Percentiles rank a stretch among this genome's conserved stretches.
These are phyloP conservation scores for Globisporangium echinulatum DNA, from an alignment of 352 stramenopile genomes.

Conservation along the genomic window DNA sequence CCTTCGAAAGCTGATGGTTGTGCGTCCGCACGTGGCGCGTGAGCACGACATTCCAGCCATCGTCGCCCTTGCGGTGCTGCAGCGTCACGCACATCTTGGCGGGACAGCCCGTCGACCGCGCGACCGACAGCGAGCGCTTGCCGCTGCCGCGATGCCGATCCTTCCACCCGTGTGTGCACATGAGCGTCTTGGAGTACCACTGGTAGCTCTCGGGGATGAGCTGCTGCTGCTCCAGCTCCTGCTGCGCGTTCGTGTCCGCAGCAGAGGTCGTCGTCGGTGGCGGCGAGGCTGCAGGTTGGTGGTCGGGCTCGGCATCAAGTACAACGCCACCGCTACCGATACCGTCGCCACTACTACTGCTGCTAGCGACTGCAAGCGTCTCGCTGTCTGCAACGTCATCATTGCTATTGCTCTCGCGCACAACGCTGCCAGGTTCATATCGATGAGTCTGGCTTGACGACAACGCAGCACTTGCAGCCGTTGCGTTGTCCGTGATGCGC, in stretches of 20 bases:
- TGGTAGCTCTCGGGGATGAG: slow-evolving; percentile 56
- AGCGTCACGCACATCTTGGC: slow-evolving; percentile 80
- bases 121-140: slow-evolving; percentile 53
- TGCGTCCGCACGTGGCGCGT: slow-evolving; percentile 68
- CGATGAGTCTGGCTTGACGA: no score
- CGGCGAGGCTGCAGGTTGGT: not conserved
- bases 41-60: slow-evolving; percentile 64
- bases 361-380: not conserved
- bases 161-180: slow-evolving; percentile 80
- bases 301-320: no score
- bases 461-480: not conserved
- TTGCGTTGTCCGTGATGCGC: slow-evolving; percentile 45
- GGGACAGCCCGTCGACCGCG: slow-evolving; percentile 60
- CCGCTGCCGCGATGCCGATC: slow-evolving; percentile 52
- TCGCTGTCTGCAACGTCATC: not conserved
- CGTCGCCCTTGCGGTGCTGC: slow-evolving; percentile 29
- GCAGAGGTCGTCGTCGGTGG: no score
- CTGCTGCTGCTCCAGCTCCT: slow-evolving; percentile 3
- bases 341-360: not conserved
- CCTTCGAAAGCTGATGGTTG: slow-evolving; percentile 69
- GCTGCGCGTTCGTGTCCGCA: not conserved
- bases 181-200: slow-evolving; percentile 82
- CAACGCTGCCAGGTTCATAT: no score
- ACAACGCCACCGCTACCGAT: not conserved
- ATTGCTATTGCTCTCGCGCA: no score